These are phyloP conservation scores for Blastomyces parvus DNA, from an alignment of 2,329 filamentous ascomycete species.

Conservation along the genomic window DNA sequence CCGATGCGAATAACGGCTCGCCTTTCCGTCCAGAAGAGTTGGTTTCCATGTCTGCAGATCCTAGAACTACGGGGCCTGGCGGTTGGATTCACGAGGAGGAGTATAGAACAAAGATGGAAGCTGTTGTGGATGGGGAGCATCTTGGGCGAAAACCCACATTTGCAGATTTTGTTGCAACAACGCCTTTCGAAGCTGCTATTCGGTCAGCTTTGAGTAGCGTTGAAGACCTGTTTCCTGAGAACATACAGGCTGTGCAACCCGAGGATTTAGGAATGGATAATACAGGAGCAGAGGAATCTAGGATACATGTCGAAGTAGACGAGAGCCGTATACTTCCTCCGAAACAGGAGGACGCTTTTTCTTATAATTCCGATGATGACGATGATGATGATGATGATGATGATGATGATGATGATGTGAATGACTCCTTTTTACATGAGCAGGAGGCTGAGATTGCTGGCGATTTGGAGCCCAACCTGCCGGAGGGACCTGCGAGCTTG, in stretches of 20 bases:
- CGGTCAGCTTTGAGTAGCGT: constrained; percentile 74
- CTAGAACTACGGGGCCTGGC: constrained; percentile 59
- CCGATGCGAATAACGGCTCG: constrained; percentile 57
- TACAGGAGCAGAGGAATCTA: constrained; percentile 8
- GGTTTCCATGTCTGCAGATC: constrained; percentile 79
- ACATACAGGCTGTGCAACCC: constrained; percentile 35
- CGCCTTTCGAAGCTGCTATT: constrained; percentile 49
- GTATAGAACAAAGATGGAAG: constrained; percentile 55
- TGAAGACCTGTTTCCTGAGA: constrained; percentile 71
- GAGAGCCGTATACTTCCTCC: constrained; percentile 49
- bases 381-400: constrained; percentile 19
- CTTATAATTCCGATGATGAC: constrained; percentile 33
- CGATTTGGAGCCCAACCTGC: constrained; percentile 16
- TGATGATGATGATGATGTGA: constrained; percentile 24
- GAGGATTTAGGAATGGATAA: constrained; percentile 15
- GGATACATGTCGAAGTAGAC: constrained; percentile 50
- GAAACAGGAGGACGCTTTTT: constrained; percentile 32
- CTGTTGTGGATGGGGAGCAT: constrained; percentile 57
- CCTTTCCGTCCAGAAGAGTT: constrained; percentile 74
- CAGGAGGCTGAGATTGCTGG: constrained; percentile 11
- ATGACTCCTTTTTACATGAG: constrained; percentile 4
- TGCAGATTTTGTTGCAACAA: constrained; percentile 53
- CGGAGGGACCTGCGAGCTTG: not conserved
- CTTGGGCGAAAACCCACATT: constrained; percentile 46
- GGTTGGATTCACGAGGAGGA: constrained; percentile 92